These are phyloP conservation scores for Annulohypoxylon maeteangense DNA, from an alignment of 495 filamentous ascomycete genomes.

Conservation along the genomic window DNA sequence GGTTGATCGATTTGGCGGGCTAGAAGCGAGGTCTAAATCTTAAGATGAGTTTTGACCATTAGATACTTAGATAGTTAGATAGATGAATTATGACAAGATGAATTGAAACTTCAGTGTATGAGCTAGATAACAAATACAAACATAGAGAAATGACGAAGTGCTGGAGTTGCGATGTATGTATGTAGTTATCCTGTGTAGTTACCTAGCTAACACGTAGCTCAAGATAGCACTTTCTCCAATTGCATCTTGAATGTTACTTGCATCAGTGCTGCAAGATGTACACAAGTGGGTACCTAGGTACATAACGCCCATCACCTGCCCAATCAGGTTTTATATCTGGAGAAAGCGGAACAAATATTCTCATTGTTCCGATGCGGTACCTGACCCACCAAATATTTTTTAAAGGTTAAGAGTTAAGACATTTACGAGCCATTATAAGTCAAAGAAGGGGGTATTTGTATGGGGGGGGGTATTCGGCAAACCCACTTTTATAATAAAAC, in stretches of 20 bases:
- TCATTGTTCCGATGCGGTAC: neutral
- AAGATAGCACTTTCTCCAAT: slow-evolving; percentile 14
- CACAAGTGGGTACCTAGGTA: neutral
- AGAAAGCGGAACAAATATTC: neutral
- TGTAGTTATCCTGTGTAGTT: slow-evolving; percentile 5
- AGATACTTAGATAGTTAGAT: too few relatives aligned
- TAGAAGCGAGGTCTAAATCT: neutral
- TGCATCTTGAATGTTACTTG: slow-evolving; percentile 8
- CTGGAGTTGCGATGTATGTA: neutral
- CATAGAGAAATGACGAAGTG: neutral
- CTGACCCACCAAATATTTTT: neutral
- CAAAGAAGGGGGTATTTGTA: too few relatives aligned
- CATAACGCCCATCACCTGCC: neutral
- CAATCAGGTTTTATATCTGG: neutral
- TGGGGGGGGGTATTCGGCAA: too few relatives aligned
- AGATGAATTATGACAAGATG: neutral
- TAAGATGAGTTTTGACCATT: neutral
- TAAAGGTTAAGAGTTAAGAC: too few relatives aligned
- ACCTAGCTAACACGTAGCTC: slow-evolving; percentile 25
- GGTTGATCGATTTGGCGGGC: neutral
- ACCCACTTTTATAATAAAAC: too few relatives aligned
- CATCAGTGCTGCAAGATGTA: slow-evolving; percentile 1
- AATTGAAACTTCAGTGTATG: neutral
- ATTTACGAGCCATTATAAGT: too few relatives aligned
- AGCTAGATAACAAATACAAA: neutral